Evolutionary conservation across 2,329 filamentous ascomycete species (phyloP).

Genomic region (Trichoderma cornu-damae): DNA sequence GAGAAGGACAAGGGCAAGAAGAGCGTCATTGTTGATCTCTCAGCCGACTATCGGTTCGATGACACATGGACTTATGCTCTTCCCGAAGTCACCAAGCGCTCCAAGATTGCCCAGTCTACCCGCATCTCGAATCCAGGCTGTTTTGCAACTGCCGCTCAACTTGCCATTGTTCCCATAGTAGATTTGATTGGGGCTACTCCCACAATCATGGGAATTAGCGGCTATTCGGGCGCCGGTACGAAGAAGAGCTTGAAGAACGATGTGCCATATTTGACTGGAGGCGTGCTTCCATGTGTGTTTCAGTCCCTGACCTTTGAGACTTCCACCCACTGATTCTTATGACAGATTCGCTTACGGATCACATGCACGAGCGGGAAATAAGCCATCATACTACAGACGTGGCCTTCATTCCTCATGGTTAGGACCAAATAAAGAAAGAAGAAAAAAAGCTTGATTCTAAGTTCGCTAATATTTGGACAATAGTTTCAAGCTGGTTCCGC

Average conservation of each 20-base stretch:
- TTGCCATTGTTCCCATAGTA: constrained; percentile 67
- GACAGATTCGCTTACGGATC: constrained; percentile 72
- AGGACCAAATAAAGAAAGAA: not conserved
- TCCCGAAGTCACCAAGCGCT: constrained; percentile 75
- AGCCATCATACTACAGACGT: constrained; percentile 66
- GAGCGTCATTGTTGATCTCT: constrained; percentile 85
- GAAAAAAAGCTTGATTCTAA: not conserved
- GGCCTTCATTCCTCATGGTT: constrained; percentile 79
- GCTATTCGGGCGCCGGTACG: constrained; percentile 91
- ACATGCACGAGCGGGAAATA: constrained; percentile 93
- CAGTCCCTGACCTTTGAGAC: not conserved
- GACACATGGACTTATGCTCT: constrained; percentile 64
- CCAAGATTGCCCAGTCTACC: constrained; percentile 69
- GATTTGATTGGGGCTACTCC: not conserved
- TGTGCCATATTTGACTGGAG: constrained; percentile 49
- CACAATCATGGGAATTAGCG: constrained; percentile 31
- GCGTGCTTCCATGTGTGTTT: not conserved
- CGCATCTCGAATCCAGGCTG: constrained; percentile 92
- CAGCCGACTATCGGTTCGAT: constrained; percentile 94
- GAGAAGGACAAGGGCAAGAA: constrained; percentile 50
- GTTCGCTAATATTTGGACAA: not conserved
- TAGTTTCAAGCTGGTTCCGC: constrained; percentile 67
- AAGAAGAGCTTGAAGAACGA: constrained; percentile 95
- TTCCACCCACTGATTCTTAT: constrained; percentile 54
- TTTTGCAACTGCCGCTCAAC: constrained; percentile 88